These are phyloP conservation scores for Helianthus annuus DNA, from an alignment of 129 eudicot species.

Conservation along the genomic window HanXRQr2.0-SUNRISE NC_035433.2:59551861-59552360, in stretches of 20 bases:
- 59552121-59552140: neutral
- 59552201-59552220: conserved; percentile 93
- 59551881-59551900: neutral
- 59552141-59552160: conserved; percentile 25
- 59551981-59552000: conserved; percentile 50
- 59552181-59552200: conserved; percentile 95
- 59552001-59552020: conserved; percentile 76
- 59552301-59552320: neutral
- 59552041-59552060: conserved; percentile 73
- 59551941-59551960: neutral
- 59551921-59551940: neutral
- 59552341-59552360: neutral
- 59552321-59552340: neutral
- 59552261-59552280: conserved; percentile 69
- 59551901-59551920: neutral
- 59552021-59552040: conserved; percentile 90
- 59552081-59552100: neutral
- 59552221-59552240: conserved; percentile 76
- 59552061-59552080: neutral
- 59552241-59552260: conserved; percentile 83
- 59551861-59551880: neutral
- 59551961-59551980: neutral
- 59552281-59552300: conserved; percentile 75
- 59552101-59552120: neutral
- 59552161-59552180: conserved; percentile 78